Evolutionary conservation across 2,329 filamentous ascomycete species (phyloP).

Genomic region (Epichloe hybrida): DNA sequence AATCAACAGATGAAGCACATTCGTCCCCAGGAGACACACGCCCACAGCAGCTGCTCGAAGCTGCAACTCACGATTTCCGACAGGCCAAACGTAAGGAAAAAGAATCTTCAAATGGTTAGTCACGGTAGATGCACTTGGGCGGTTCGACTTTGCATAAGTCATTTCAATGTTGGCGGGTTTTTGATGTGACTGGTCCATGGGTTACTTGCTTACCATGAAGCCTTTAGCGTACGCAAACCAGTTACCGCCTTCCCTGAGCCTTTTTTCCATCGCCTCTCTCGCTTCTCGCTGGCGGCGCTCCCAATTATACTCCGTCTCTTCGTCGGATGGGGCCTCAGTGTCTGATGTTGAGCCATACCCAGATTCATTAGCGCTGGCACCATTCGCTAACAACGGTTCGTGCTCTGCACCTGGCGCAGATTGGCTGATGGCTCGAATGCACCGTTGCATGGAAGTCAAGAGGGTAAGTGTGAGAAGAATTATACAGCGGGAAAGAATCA

Average conservation of each 20-base stretch:
- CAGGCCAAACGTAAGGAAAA: conserved; percentile 67
- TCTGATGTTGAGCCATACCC: conserved; percentile 31
- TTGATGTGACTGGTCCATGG: neutral
- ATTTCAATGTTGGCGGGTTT: too few relatives aligned
- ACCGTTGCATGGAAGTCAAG: conserved; percentile 11
- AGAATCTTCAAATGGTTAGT: conserved; percentile 42
- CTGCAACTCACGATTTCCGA: conserved; percentile 51
- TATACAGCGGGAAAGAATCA: conserved; percentile 9
- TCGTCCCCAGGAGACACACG: conserved; percentile 54
- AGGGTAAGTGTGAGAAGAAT: conserved; percentile 18
- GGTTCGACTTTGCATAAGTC: too few relatives aligned
- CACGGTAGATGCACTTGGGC: neutral
- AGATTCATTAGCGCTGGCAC: conserved; percentile 11
- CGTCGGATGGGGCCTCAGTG: conserved; percentile 23
- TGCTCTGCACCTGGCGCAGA: conserved; percentile 38
- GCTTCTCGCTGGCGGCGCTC: conserved; percentile 38
- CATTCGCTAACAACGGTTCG: conserved; percentile 38
- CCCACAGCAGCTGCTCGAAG: conserved; percentile 53
- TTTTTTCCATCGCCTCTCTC: conserved; percentile 49
- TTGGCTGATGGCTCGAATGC: conserved; percentile 12
- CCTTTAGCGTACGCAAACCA: conserved; percentile 67
- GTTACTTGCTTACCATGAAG: conserved; percentile 37
- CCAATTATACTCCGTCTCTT: conserved; percentile 38
- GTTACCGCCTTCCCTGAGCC: conserved; percentile 59
- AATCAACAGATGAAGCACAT: conserved; percentile 61